Conservation (phyloP, 371 early-diverging fungal species). For the Fennellomyces sp. region DNA sequence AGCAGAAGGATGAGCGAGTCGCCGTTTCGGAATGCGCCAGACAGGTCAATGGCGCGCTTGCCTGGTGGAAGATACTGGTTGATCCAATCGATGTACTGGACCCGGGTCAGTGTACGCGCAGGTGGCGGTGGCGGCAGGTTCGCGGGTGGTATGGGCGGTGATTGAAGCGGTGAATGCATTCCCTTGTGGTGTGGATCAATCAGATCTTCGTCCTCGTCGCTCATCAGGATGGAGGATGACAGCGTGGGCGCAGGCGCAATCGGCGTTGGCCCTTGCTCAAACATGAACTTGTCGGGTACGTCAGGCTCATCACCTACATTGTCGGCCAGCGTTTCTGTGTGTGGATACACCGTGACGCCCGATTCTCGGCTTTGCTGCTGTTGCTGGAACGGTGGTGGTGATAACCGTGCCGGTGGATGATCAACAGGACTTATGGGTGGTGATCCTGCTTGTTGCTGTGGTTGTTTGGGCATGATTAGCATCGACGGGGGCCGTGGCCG, state of each 20-base stretch:
- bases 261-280: neutral
- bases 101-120: conserved; percentile 33
- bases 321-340: neutral
- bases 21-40: conserved; percentile 52
- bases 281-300: conserved; percentile 15
- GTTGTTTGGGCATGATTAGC: conserved; percentile 26
- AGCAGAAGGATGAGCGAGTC: conserved; percentile 55
- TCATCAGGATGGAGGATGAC: conserved; percentile 11
- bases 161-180: conserved; percentile 4
- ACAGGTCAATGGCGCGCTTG: conserved; percentile 46
- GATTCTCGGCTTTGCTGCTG: conserved; percentile 15
- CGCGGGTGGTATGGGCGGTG: conserved; percentile 7
- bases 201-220: conserved; percentile 27
- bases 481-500: conserved; percentile 68
- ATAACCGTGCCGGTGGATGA: neutral
- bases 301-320: neutral
- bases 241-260: conserved; percentile 9
- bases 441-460: conserved; percentile 16
- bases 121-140: conserved; percentile 2
- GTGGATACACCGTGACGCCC: conserved; percentile 14
- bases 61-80: conserved; percentile 45
- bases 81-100: conserved; percentile 61
- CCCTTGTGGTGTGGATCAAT: conserved; percentile 29
- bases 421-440: neutral
- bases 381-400: neutral